Percentiles rank a stretch among this genome's conserved stretches.
phyloP scores from a whole-genome alignment of 345 rosid species.

The Gossypium longicalyx region DNA sequence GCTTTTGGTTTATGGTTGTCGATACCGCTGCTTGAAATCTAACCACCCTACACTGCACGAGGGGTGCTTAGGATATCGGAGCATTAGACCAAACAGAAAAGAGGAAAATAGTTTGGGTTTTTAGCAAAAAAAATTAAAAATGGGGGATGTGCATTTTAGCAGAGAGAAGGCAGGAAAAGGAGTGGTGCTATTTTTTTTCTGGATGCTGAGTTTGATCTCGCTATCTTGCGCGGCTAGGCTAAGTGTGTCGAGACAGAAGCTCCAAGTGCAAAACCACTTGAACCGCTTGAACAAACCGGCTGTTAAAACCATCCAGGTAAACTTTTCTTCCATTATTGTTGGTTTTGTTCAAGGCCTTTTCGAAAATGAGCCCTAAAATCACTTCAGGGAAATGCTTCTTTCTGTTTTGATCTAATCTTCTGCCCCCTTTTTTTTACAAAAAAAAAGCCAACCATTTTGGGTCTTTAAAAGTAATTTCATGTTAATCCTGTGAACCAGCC shows the following conservation, averaged over 20 bases:
- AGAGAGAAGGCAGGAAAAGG: conserved; percentile 24
- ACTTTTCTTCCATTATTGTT: not conserved
- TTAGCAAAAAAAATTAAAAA: conserved; percentile 12
- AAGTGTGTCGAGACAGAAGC: conserved; percentile 56
- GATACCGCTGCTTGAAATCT: conserved; percentile 13
- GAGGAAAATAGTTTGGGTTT: not conserved
- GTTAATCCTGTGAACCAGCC: not conserved
- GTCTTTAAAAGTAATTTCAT: not conserved
- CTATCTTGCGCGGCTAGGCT: conserved; percentile 58
- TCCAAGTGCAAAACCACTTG: conserved; percentile 78
- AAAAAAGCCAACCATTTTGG: not conserved
- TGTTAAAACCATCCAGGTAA: conserved; percentile 65
- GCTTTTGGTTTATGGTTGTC: not conserved
- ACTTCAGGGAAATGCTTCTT: conserved; percentile 17
- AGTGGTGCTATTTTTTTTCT: conserved; percentile 32
- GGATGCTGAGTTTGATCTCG: conserved; percentile 41
- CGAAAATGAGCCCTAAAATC: conserved; percentile 13
- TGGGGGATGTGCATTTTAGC: conserved; percentile 36
- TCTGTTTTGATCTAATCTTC: not conserved
- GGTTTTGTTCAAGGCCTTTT: conserved; percentile 12
- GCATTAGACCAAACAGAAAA: not conserved
- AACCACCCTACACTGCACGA: not conserved
- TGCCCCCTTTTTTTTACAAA: not conserved
- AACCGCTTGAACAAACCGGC: conserved; percentile 84
- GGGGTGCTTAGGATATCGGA: conserved; percentile 25